These are phyloP conservation scores for Epichloe hybrida DNA, from an alignment of 2,329 filamentous ascomycete genomes.

Conservation along the genomic window DNA sequence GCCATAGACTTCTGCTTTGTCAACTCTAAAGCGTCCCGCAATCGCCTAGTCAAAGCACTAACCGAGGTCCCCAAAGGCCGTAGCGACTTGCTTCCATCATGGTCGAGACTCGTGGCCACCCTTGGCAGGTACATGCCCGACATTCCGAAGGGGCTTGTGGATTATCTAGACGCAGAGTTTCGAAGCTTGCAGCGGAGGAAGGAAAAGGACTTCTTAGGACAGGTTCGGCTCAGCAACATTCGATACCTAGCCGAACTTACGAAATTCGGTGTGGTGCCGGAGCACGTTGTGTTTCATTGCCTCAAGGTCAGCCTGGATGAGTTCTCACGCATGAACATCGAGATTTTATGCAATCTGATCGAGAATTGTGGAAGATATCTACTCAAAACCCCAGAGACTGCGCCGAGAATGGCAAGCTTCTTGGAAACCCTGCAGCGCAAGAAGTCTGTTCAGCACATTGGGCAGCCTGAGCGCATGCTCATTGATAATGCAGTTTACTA, in stretches of 20 bases:
- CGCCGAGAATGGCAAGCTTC: conserved; percentile 85
- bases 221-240: conserved; percentile 86
- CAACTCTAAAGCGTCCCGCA: conserved; percentile 95
- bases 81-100: conserved; percentile 78
- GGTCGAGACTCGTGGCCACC: conserved; percentile 85
- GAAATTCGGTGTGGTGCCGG: conserved; percentile 94
- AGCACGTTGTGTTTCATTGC: conserved; percentile 98
- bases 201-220: conserved; percentile 91
- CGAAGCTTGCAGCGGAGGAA: conserved; percentile 92
- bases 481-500: conserved; percentile 98
- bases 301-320: conserved; percentile 95
- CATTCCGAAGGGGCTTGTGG: conserved; percentile 79
- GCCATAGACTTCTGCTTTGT: conserved; percentile 96
- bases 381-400: conserved; percentile 81
- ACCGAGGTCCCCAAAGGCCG: conserved; percentile 92
- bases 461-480: conserved; percentile 92
- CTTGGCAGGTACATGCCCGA: conserved; percentile 90
- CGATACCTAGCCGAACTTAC: conserved; percentile 96
- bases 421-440: conserved; percentile 90
- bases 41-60: conserved; percentile 80
- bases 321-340: conserved; percentile 97
- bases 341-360: conserved; percentile 90
- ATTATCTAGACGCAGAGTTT: conserved; percentile 92
- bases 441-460: conserved; percentile 88
- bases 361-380: conserved; percentile 95